Evolutionary conservation across 192 early-diverging fungal species (phyloP).

Genomic region (Umbelopsis ramanniana): DNA sequence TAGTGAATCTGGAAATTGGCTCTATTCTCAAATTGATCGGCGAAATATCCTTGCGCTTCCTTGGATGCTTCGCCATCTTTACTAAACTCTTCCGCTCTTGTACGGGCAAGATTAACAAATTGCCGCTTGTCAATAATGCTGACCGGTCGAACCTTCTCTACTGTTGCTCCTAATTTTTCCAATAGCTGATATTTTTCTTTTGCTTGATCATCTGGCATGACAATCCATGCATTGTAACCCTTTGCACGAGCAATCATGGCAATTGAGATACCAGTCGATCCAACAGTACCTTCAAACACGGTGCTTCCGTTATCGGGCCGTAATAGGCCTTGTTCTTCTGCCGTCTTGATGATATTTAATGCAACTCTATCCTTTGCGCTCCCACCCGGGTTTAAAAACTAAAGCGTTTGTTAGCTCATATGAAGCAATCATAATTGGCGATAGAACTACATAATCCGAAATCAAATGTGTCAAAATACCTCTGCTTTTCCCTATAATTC

Average conservation of each 20-base stretch:
- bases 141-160: conserved; percentile 90
- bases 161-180: conserved; percentile 80
- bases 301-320: conserved; percentile 73
- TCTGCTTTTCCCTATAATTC: conserved; percentile 45
- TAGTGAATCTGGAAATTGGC: conserved; percentile 85
- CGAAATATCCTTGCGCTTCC: conserved; percentile 66
- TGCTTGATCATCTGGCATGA: conserved; percentile 96
- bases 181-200: conserved; percentile 88
- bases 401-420: background rate
- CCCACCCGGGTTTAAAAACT: conserved; percentile 93
- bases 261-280: conserved; percentile 94
- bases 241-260: conserved; percentile 88
- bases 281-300: conserved; percentile 95
- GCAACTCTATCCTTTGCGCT: conserved; percentile 95
- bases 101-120: conserved; percentile 89
- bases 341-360: conserved; percentile 79
- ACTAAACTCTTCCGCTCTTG: conserved; percentile 72
- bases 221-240: conserved; percentile 93
- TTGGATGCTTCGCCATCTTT: conserved; percentile 19
- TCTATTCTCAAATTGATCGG: conserved; percentile 95
- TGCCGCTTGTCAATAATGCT: conserved; percentile 90
- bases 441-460: background rate
- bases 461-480: conserved; percentile 22
- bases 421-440: background rate
- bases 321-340: conserved; percentile 72